Conservation (phyloP, 2,329 filamentous ascomycete genomes). For the Cercospora sp. region DNA sequence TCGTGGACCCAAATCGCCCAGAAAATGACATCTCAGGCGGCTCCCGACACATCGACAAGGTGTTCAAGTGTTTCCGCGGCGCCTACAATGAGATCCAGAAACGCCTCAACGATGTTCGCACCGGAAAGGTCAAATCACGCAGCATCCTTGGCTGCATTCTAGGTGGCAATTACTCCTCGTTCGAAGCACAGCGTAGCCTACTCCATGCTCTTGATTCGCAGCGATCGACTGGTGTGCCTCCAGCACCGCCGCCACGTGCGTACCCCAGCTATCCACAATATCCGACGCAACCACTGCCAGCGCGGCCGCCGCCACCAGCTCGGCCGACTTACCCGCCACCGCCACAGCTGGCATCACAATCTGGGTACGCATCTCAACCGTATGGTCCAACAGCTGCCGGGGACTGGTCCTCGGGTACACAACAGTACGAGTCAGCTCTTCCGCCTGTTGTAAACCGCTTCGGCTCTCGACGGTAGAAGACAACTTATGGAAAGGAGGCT, state of each 20-base stretch:
- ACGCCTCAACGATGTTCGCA: constrained; percentile 45
- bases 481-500: constrained; percentile 9
- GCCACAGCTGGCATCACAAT: constrained; percentile 6
- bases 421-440: constrained; percentile 12
- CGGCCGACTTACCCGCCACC: not conserved
- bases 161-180: constrained; percentile 75
- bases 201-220: constrained; percentile 8
- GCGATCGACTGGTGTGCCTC: not conserved
- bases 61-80: constrained; percentile 68
- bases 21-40: constrained; percentile 89
- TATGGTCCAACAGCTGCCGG: constrained; percentile 14
- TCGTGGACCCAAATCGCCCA: constrained; percentile 85
- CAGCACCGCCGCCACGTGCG: not conserved
- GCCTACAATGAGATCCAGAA: constrained; percentile 58
- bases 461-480: not conserved
- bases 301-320: not conserved
- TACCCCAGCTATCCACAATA: constrained; percentile 8
- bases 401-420: constrained; percentile 14
- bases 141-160: constrained; percentile 73
- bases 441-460: constrained; percentile 16
- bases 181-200: constrained; percentile 41
- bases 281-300: constrained; percentile 6
- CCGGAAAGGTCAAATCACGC: constrained; percentile 30
- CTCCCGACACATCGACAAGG: constrained; percentile 67
- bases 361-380: constrained; percentile 14